Percentiles rank a stretch among this genome's conserved stretches.
phyloP scores from a whole-genome alignment of 768 basidiomycete species.

The Tephrocybe rancida region DNA sequence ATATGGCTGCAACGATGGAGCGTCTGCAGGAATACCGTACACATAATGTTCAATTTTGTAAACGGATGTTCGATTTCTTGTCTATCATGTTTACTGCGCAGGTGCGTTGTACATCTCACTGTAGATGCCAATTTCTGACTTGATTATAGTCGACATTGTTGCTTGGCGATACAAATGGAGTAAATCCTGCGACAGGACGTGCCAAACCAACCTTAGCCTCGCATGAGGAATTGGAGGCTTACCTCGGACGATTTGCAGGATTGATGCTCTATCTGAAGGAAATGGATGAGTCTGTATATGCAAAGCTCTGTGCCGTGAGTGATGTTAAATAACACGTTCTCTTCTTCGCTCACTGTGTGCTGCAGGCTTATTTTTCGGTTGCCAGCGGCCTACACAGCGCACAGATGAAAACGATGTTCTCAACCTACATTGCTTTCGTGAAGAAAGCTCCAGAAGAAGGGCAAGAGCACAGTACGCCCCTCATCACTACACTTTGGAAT shows the following conservation, averaged over 20 bases:
- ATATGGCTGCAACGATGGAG: conserved; percentile 98
- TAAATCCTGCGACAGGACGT: conserved; percentile 43
- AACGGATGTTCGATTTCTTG: conserved; percentile 86
- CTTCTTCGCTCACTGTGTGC: conserved; percentile 5
- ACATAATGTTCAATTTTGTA: conserved; percentile 91
- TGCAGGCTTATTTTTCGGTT: conserved; percentile 87
- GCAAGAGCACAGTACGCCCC: conserved; percentile 63
- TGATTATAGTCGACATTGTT: conserved; percentile 63
- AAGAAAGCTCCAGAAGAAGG: conserved; percentile 76
- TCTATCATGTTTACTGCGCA: conserved; percentile 92
- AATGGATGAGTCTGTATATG: conserved; percentile 91
- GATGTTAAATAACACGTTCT: background rate
- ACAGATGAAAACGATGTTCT: conserved; percentile 78
- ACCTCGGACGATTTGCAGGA: conserved; percentile 87
- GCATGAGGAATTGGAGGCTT: conserved; percentile 80
- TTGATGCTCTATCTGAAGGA: conserved; percentile 93
- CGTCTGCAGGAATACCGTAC: conserved; percentile 88
- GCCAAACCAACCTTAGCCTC: conserved; percentile 50
- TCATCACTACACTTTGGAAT: background rate
- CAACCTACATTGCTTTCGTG: conserved; percentile 56
- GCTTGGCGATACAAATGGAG: conserved; percentile 62
- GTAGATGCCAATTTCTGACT: background rate
- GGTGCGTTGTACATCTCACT: conserved; percentile 41
- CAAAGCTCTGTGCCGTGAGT: conserved; percentile 86
- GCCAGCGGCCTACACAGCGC: conserved; percentile 79